A percentile compares a stretch with the other conserved stretches of the same genome.
These are phyloP conservation scores for Podila verticillata DNA, from an alignment of 192 early-diverging fungal genomes.

Conservation along the genomic window DNA sequence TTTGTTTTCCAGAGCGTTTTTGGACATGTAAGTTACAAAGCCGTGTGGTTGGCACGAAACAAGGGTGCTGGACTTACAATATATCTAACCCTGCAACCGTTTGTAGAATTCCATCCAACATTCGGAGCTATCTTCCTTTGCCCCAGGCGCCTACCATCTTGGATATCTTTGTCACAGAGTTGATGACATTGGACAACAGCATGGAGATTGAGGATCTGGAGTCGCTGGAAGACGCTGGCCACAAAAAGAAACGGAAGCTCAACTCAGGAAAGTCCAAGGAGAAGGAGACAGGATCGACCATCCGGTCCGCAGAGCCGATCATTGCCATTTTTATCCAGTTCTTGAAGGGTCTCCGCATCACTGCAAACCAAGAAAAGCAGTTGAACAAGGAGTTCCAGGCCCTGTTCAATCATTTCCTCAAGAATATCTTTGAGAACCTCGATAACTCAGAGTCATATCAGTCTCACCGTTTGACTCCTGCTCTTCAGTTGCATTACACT, in stretches of 20 bases:
- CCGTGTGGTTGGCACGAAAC: background rate
- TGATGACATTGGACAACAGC: slow-evolving; percentile 22
- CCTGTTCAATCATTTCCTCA: slow-evolving; percentile 21
- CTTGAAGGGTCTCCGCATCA: slow-evolving; percentile 35
- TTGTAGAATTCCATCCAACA: slow-evolving; percentile 24
- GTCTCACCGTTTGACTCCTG: slow-evolving; percentile 13
- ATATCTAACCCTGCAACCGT: no score
- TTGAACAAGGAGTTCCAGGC: slow-evolving; percentile 36
- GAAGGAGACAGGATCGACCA: background rate
- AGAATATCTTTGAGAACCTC: slow-evolving; percentile 8
- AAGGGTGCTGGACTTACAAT: no score
- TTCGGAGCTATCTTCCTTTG: slow-evolving; percentile 30
- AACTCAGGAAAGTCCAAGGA: slow-evolving; percentile 31
- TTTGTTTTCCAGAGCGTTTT: slow-evolving; percentile 23
- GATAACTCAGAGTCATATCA: slow-evolving; percentile 5
- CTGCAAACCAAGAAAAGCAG: slow-evolving; percentile 43
- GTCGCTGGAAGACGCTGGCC: slow-evolving; percentile 1
- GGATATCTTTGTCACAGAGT: slow-evolving; percentile 30
- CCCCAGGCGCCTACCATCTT: slow-evolving; percentile 36
- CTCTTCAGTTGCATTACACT: slow-evolving; percentile 31
- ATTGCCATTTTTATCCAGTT: slow-evolving; percentile 35
- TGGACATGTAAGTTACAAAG: slow-evolving; percentile 21
- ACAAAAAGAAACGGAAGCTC: slow-evolving; percentile 46
- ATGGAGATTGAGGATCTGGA: slow-evolving; percentile 28
- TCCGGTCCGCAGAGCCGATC: slow-evolving; percentile 21